phyloP scores from a whole-genome alignment of 345 rosid species.

The Alliaria petiolata region DNA sequence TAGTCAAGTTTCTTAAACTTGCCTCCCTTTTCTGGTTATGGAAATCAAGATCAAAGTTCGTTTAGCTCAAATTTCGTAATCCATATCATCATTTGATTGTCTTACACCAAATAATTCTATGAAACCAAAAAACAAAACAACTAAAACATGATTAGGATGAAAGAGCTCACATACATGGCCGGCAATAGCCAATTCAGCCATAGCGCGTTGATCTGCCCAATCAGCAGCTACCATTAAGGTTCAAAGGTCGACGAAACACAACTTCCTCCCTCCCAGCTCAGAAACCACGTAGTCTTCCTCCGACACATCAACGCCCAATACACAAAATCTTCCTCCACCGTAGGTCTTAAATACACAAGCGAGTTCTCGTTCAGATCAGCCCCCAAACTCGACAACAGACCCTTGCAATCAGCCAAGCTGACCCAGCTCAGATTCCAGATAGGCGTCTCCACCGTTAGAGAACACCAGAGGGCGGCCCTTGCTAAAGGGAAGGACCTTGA shows the following conservation, averaged over 20 bases:
- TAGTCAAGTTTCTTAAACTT: too few relatives aligned
- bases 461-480: conserved; percentile 80
- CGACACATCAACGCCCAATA: conserved; percentile 80
- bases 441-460: conserved; percentile 44
- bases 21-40: too few relatives aligned
- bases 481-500: conserved; percentile 73
- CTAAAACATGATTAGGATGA: neutral
- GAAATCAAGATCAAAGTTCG: too few relatives aligned
- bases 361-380: conserved; percentile 50
- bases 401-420: conserved; percentile 55
- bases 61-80: too few relatives aligned
- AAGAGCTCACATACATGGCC: conserved; percentile 74
- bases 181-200: conserved; percentile 91
- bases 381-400: conserved; percentile 40
- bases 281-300: conserved; percentile 38
- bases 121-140: neutral
- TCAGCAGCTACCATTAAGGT: conserved; percentile 94
- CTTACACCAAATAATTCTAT: neutral
- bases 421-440: conserved; percentile 85
- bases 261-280: conserved; percentile 39
- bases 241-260: conserved; percentile 83
- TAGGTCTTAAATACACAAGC: conserved; percentile 76
- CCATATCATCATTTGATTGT: too few relatives aligned
- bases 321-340: conserved; percentile 52
- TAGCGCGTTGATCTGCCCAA: conserved; percentile 69